Evolutionary conservation across 441 rosid genomes (phyloP).

Genomic region (Kokia cookei): DNA sequence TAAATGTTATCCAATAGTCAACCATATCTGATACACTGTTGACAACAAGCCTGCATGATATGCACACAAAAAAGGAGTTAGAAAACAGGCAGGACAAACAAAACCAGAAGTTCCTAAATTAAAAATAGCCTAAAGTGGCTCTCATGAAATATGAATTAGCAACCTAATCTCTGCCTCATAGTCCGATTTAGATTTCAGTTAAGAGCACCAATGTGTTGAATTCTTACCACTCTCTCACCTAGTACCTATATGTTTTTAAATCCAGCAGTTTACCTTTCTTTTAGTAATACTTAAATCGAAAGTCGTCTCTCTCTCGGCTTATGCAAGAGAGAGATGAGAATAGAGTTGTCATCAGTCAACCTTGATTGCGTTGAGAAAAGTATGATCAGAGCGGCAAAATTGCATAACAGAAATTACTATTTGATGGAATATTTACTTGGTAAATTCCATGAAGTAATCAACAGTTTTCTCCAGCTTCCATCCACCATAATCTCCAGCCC

Average conservation of each 20-base stretch:
- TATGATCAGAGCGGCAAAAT: constrained; percentile 1
- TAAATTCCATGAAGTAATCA: constrained; percentile 81
- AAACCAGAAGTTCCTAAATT: background rate
- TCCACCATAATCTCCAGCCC: constrained; percentile 99
- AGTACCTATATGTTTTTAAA: background rate
- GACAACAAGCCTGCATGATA: constrained; percentile 71
- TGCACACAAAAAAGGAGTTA: background rate
- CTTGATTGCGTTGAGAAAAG: background rate
- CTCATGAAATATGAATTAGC: background rate
- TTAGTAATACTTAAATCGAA: background rate
- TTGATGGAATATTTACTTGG: constrained; percentile 43
- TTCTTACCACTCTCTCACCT: background rate
- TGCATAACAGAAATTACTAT: background rate
- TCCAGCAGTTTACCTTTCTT: background rate
- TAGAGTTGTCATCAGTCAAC: background rate
- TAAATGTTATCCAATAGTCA: constrained; percentile 89
- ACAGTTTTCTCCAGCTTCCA: constrained; percentile 96
- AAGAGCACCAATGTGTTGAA: background rate
- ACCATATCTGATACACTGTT: constrained; percentile 69
- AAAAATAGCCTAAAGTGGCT: constrained; percentile 6
- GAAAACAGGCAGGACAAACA: background rate
- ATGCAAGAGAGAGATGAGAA: background rate
- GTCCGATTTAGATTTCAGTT: background rate
- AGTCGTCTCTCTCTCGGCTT: background rate
- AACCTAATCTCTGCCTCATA: background rate